Percentiles rank a stretch among this genome's conserved stretches.
phyloP scores from a whole-genome alignment of 257 asterid species.

The Hygrophila difformis region DNA sequence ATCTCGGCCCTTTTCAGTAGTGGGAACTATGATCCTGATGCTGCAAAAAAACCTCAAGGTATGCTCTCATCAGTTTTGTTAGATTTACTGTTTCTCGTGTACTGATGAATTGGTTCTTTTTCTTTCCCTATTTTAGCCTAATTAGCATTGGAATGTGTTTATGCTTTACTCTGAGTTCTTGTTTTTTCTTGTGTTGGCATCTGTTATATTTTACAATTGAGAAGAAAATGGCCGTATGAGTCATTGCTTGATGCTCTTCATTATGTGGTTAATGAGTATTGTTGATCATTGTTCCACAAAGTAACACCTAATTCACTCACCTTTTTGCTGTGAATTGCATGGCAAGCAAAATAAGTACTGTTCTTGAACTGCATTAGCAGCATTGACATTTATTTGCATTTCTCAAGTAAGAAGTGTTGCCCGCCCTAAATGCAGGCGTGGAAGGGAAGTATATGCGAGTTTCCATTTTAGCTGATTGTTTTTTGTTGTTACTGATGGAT shows the following conservation, averaged over 20 bases:
- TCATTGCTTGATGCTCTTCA: no score
- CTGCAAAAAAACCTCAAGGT: conserved; percentile 47
- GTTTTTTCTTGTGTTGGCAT: no score
- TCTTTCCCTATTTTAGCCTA: background rate
- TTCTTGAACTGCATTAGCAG: conserved; percentile 3
- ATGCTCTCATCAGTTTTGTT: conserved; percentile 10
- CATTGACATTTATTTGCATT: background rate
- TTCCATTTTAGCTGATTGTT: background rate
- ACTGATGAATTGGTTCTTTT: background rate
- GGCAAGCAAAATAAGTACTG: background rate
- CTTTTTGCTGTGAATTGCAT: no score
- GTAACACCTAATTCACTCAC: background rate
- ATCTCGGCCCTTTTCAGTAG: conserved; percentile 57
- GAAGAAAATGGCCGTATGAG: no score
- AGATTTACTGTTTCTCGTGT: background rate
- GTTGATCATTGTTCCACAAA: background rate
- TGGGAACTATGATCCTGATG: conserved; percentile 41
- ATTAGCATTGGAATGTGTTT: background rate
- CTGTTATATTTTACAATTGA: no score
- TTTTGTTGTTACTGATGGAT: no score
- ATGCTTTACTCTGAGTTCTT: no score
- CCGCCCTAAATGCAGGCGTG: background rate
- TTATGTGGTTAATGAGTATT: no score
- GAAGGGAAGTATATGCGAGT: background rate
- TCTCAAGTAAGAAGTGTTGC: background rate